A percentile compares a stretch with the other conserved stretches of the same genome.
phyloP scores from a whole-genome alignment of 768 basidiomycete species.

The Amanita brunnescens region DNA sequence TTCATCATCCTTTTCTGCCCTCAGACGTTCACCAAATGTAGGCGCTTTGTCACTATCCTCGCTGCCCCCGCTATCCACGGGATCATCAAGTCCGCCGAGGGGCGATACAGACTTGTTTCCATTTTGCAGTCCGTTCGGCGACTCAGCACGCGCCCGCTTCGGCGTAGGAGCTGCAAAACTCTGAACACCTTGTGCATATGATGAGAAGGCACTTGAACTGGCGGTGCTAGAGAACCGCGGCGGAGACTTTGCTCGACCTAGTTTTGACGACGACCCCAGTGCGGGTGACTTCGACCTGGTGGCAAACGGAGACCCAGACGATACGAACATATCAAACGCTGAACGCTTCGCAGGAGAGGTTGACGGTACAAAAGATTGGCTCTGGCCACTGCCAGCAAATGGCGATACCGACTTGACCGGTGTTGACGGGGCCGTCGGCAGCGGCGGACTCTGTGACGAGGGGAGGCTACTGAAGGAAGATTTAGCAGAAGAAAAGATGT shows the following conservation, averaged over 20 bases:
- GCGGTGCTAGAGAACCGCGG: constrained; percentile 34
- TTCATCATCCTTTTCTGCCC: constrained; percentile 54
- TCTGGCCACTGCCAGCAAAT: constrained; percentile 3
- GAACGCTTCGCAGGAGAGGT: constrained; percentile 23
- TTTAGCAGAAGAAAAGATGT: constrained; percentile 33
- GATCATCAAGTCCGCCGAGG: constrained; percentile 21
- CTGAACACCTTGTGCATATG: constrained; percentile 46
- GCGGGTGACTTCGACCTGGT: constrained; percentile 48
- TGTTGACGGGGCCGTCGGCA: constrained; percentile 6
- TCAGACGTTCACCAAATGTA: constrained; percentile 57
- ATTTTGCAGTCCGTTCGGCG: constrained; percentile 27
- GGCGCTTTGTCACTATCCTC: constrained; percentile 36
- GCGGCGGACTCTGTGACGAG: constrained; percentile 17
- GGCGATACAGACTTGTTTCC: constrained; percentile 17
- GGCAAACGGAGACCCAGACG: constrained; percentile 22
- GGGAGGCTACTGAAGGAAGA: constrained; percentile 22
- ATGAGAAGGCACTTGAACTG: constrained; percentile 47
- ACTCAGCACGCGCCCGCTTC: constrained; percentile 2
- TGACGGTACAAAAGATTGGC: constrained; percentile 6
- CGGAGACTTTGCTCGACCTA: constrained; percentile 48
- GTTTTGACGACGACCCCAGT: constrained; percentile 31
- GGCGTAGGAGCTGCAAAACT: constrained; percentile 27
- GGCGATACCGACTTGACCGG: not conserved
- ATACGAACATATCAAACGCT: constrained; percentile 26
- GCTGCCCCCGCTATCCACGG: constrained; percentile 32